These are phyloP conservation scores for Sugiyamaella sp. DNA, from an alignment of 1,139 yeast species.

Conservation along the genomic window DNA sequence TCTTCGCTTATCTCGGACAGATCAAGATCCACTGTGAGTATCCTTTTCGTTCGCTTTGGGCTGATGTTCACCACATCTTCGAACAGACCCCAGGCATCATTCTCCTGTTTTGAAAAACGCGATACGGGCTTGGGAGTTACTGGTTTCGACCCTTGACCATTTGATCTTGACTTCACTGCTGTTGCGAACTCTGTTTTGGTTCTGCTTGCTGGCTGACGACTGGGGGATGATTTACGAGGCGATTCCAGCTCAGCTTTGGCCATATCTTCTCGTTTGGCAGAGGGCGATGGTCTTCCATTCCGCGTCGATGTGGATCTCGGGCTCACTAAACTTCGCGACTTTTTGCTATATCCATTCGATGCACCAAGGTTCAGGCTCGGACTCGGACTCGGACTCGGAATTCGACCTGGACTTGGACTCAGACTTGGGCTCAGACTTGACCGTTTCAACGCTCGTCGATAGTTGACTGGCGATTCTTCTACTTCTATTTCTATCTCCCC, in stretches of 20 bases:
- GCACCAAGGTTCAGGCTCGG: not conserved
- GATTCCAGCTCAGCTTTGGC: not conserved
- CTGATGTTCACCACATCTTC: slow-evolving; percentile 9
- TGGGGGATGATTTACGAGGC: too few relatives aligned
- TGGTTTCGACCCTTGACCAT: not conserved
- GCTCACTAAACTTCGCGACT: not conserved
- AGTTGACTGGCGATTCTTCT: too few relatives aligned
- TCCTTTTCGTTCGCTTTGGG: slow-evolving; percentile 3
- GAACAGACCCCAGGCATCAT: slow-evolving; percentile 18
- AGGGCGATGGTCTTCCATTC: not conserved
- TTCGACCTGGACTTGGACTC: not conserved
- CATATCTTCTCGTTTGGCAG: not conserved
- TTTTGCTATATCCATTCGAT: not conserved
- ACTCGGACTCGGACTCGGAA: not conserved
- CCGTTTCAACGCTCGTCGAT: too few relatives aligned
- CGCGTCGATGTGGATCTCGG: not conserved
- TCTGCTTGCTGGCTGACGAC: too few relatives aligned
- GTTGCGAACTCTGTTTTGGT: not conserved
- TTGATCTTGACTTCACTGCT: not conserved
- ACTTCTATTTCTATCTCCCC: too few relatives aligned
- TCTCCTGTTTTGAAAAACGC: slow-evolving; percentile 14
- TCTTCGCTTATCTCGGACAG: not conserved
- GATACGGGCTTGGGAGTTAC: not conserved
- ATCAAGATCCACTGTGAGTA: slow-evolving; percentile 4
- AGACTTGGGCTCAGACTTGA: not conserved